Conservation (phyloP, 768 basidiomycete species). For the Suillus americanus region DNA sequence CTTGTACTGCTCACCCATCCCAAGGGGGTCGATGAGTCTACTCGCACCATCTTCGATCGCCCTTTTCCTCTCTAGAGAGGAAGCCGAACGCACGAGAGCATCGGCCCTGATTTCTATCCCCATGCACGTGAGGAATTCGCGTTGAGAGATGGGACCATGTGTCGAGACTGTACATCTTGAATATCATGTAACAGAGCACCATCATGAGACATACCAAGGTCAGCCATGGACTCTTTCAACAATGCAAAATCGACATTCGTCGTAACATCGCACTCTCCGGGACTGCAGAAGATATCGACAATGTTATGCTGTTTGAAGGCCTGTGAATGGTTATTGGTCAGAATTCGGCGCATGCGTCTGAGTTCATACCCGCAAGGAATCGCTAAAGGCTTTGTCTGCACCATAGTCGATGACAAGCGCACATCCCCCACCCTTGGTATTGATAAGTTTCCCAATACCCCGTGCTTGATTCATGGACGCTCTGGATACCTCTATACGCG, state of each 20-base stretch:
- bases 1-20: constrained; percentile 90
- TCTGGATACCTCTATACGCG: constrained; percentile 80
- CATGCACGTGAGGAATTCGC: constrained; percentile 70
- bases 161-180: background rate
- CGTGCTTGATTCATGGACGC: constrained; percentile 67
- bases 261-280: constrained; percentile 90
- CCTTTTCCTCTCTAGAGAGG: constrained; percentile 43
- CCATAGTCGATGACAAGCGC: constrained; percentile 93
- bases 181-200: constrained; percentile 6
- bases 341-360: constrained; percentile 2
- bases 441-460: constrained; percentile 63
- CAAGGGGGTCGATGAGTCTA: constrained; percentile 71
- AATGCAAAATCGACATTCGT: constrained; percentile 97
- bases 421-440: constrained; percentile 41
- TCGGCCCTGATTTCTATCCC: constrained; percentile 70
- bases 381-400: constrained; percentile 59
- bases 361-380: constrained; percentile 78
- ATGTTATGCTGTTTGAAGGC: constrained; percentile 88
- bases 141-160: background rate
- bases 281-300: constrained; percentile 79
- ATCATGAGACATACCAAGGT: constrained; percentile 49
- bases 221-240: constrained; percentile 72
- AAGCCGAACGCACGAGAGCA: constrained; percentile 52
- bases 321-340: constrained; percentile 38
- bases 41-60: constrained; percentile 61